phyloP scores from a whole-genome alignment of 1,284 basidiomycete genomes.

The Ustilago loliicola region DNA sequence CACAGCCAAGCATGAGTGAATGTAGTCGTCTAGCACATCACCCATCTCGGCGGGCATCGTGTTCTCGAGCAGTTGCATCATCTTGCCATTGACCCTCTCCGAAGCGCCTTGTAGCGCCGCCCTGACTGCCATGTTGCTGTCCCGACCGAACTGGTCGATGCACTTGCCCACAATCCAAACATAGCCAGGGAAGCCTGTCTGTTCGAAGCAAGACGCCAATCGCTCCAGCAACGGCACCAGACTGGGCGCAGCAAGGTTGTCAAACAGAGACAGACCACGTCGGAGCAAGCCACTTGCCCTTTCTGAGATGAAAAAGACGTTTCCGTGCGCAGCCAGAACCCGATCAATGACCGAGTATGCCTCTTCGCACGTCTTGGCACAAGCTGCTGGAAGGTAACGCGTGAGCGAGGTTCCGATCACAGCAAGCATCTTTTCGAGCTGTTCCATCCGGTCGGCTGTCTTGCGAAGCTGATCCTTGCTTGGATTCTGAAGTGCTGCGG shows the following conservation, averaged over 20 bases:
- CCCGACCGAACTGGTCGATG: constrained; percentile 59
- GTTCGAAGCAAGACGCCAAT: constrained; percentile 83
- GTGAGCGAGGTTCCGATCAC: constrained; percentile 39
- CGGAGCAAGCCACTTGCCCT: constrained; percentile 88
- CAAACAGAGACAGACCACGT: constrained; percentile 86
- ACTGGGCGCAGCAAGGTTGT: constrained; percentile 77
- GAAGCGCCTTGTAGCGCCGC: constrained; percentile 54
- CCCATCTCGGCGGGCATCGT: constrained; percentile 49
- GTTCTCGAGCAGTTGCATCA: constrained; percentile 49
- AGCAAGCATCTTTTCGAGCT: constrained; percentile 62
- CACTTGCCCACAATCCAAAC: constrained; percentile 94
- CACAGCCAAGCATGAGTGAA: constrained; percentile 83
- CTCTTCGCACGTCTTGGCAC: constrained; percentile 82
- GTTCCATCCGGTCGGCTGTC: constrained; percentile 76
- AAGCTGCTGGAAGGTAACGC: constrained; percentile 78
- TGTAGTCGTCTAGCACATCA: constrained; percentile 90
- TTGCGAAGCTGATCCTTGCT: constrained; percentile 78
- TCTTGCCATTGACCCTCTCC: constrained; percentile 59
- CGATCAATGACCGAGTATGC: constrained; percentile 86
- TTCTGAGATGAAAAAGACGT: constrained; percentile 84
- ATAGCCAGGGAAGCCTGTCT: constrained; percentile 86
- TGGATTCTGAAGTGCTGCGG: constrained; percentile 53
- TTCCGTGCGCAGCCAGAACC: constrained; percentile 84
- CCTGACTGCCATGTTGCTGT: constrained; percentile 40
- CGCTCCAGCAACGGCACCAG: constrained; percentile 80